Conservation (phyloP, 2,329 filamentous ascomycete species). For the Passalora sequoiae region DNA sequence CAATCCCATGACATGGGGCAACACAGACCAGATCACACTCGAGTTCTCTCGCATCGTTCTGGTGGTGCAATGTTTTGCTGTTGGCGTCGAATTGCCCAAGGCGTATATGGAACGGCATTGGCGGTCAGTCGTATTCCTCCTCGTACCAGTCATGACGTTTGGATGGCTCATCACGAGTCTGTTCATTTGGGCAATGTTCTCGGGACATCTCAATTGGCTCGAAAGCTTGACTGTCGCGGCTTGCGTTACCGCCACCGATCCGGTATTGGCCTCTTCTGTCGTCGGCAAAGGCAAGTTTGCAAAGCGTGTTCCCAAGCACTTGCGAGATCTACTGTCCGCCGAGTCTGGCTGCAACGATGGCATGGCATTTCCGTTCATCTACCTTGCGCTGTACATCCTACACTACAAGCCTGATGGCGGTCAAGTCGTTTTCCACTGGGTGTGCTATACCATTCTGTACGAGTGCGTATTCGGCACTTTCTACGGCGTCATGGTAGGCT, state of each 20-base stretch:
- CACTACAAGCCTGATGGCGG: conserved; percentile 66
- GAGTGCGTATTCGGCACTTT: conserved; percentile 91
- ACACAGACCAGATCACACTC: conserved; percentile 77
- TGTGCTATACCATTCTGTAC: conserved; percentile 85
- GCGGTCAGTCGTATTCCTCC: conserved; percentile 80
- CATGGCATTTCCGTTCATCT: conserved; percentile 98
- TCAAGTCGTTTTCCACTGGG: conserved; percentile 75
- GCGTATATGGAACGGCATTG: conserved; percentile 98
- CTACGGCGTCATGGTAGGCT: conserved; percentile 82
- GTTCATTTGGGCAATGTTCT: conserved; percentile 85
- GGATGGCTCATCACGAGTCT: conserved; percentile 91
- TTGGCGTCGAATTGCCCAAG: conserved; percentile 84
- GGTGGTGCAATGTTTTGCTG: conserved; percentile 87
- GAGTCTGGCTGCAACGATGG: conserved; percentile 99
- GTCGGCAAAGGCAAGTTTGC: conserved; percentile 99
- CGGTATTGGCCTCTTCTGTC: conserved; percentile 92
- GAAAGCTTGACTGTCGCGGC: conserved; percentile 82
- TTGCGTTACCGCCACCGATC: conserved; percentile 95
- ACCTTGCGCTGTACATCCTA: conserved; percentile 84
- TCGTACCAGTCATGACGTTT: conserved; percentile 94
- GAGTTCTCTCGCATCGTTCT: conserved; percentile 86
- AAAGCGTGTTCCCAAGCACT: conserved; percentile 93
- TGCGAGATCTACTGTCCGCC: conserved; percentile 88
- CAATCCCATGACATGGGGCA: conserved; percentile 71
- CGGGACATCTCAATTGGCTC: conserved; percentile 74